A percentile compares a stretch with the other conserved stretches of the same genome.
These are phyloP conservation scores for Piloderma croceum DNA, from an alignment of 768 basidiomycete species.

Conservation along the genomic window DNA sequence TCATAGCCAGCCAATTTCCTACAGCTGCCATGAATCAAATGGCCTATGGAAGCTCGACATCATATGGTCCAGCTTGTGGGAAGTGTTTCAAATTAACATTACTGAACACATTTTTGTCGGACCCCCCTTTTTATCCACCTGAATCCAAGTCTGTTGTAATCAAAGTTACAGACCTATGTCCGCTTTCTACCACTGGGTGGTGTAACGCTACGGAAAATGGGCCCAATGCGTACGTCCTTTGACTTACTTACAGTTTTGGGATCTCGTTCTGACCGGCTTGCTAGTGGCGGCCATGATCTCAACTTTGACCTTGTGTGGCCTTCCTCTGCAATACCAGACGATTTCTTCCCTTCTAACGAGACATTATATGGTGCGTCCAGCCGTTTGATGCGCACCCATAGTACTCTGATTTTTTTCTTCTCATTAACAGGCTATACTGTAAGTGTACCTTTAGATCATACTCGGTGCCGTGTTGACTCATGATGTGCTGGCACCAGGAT, in stretches of 20 bases:
- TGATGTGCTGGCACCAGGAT: slow-evolving; percentile 39
- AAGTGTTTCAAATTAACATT: slow-evolving; percentile 76
- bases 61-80: slow-evolving; percentile 65
- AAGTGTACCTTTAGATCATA: slow-evolving; percentile 8
- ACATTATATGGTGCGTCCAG: slow-evolving; percentile 53
- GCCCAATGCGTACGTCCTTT: slow-evolving; percentile 54
- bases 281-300: slow-evolving; percentile 50
- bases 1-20: too few relatives aligned
- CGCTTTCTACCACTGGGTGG: slow-evolving; percentile 45
- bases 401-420: neutral
- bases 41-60: slow-evolving; percentile 64
- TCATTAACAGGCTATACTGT: slow-evolving; percentile 33
- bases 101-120: slow-evolving; percentile 56
- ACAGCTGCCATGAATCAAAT: slow-evolving; percentile 77
- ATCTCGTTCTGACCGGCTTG: too few relatives aligned
- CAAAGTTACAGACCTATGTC: slow-evolving; percentile 80
- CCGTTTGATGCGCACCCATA: too few relatives aligned
- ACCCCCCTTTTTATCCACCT: slow-evolving; percentile 66
- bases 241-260: too few relatives aligned
- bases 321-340: slow-evolving; percentile 58
- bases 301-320: slow-evolving; percentile 85
- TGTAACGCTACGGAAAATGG: slow-evolving; percentile 60
- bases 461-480: neutral
- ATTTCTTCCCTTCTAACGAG: slow-evolving; percentile 72
- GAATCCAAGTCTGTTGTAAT: slow-evolving; percentile 57